phyloP scores from a whole-genome alignment of 805 yeast genomes.

The Saturnispora kantuleensis region DNA sequence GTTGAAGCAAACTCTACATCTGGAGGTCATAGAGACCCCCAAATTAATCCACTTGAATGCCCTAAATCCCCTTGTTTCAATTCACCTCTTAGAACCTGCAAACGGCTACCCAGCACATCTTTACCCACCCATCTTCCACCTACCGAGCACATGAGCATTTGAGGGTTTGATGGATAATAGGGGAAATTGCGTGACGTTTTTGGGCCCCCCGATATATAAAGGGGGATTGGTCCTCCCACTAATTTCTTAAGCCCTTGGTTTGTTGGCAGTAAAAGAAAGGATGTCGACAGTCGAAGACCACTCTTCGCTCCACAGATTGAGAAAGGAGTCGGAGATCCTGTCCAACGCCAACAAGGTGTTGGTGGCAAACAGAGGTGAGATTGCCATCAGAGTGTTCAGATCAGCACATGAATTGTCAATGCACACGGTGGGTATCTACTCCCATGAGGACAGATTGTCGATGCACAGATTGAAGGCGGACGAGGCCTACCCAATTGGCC shows the following conservation, averaged over 20 bases:
- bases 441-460: slow-evolving; percentile 83
- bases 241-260: too few relatives aligned
- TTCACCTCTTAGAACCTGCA: too few relatives aligned
- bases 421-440: slow-evolving; percentile 76
- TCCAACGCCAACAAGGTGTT: slow-evolving; percentile 62
- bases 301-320: slow-evolving; percentile 26
- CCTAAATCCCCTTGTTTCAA: too few relatives aligned
- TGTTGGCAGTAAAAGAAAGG: background rate
- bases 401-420: slow-evolving; percentile 80
- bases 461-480: slow-evolving; percentile 83
- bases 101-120: too few relatives aligned
- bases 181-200: too few relatives aligned
- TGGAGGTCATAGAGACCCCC: background rate
- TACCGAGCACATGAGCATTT: too few relatives aligned
- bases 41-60: too few relatives aligned
- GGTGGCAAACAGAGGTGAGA: slow-evolving; percentile 96
- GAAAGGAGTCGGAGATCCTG: slow-evolving; percentile 36
- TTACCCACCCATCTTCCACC: too few relatives aligned
- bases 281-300: slow-evolving; percentile 27
- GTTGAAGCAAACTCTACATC: background rate
- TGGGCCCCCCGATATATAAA: too few relatives aligned
- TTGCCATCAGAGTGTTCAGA: slow-evolving; percentile 87
- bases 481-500: slow-evolving; percentile 67
- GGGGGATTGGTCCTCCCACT: too few relatives aligned
- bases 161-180: too few relatives aligned